phyloP scores from a whole-genome alignment of 306 rosid genomes.

The Rosa rugosa region DNA sequence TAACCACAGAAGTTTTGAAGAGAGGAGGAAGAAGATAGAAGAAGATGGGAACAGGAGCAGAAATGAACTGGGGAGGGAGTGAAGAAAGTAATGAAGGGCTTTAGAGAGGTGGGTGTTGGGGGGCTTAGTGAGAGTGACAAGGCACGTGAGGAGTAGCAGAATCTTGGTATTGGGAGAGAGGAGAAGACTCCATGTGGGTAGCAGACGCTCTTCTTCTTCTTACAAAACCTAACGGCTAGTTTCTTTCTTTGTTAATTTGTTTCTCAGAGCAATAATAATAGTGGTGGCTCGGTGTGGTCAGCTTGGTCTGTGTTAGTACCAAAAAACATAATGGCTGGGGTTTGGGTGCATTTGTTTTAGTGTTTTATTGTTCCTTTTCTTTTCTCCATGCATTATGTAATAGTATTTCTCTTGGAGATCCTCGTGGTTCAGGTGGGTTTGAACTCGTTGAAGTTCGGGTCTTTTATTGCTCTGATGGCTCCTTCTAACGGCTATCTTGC shows the following conservation, averaged over 20 bases:
- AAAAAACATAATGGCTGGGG: neutral
- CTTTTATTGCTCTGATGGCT: constrained; percentile 41
- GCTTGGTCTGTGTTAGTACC: neutral
- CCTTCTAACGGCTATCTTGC: constrained; percentile 15
- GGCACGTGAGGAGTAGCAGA: constrained; percentile 57
- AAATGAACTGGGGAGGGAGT: neutral
- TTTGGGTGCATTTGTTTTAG: neutral
- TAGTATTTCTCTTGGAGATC: constrained; percentile 18
- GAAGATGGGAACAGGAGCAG: constrained; percentile 13
- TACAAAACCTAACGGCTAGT: constrained; percentile 76
- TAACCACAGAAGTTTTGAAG: neutral
- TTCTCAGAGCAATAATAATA: neutral
- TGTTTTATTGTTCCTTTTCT: neutral
- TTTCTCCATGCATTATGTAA: constrained; percentile 6
- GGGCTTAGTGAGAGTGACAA: constrained; percentile 26
- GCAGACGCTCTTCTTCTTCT: constrained; percentile 34
- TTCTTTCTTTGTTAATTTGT: neutral
- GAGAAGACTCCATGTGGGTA: constrained; percentile 54
- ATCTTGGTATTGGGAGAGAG: constrained; percentile 52
- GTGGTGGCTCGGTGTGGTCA: neutral
- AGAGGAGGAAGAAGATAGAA: neutral
- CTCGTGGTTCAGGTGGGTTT: constrained; percentile 14
- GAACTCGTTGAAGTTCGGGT: constrained; percentile 22
- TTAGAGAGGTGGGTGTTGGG: neutral
- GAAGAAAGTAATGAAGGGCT: neutral